Evolutionary conservation across 371 early-diverging fungal species (phyloP).

Genomic region (Zopfochytrium polystomum): DNA sequence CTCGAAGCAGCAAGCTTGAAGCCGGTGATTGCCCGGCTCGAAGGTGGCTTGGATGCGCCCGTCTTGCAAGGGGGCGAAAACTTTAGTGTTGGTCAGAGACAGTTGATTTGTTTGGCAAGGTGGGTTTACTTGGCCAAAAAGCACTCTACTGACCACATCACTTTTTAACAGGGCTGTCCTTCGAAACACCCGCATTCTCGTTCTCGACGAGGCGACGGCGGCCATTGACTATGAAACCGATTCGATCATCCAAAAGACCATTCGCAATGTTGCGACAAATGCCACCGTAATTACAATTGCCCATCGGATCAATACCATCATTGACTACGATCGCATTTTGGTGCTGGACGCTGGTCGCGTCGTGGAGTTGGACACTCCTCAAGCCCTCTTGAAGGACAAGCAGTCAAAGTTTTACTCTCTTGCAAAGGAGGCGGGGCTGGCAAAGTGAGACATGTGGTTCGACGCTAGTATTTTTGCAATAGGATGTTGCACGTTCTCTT

Average conservation of each 20-base stretch:
- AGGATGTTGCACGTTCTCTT: too few relatives aligned
- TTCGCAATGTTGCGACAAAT: conserved; percentile 63
- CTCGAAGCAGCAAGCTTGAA: conserved; percentile 46
- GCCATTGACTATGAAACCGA: conserved; percentile 61
- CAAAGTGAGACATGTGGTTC: too few relatives aligned
- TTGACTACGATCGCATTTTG: too few relatives aligned
- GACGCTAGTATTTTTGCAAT: too few relatives aligned
- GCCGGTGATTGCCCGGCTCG: conserved; percentile 28
- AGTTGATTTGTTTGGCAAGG: conserved; percentile 61
- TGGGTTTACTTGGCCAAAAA: conserved; percentile 36
- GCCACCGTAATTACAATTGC: conserved; percentile 44
- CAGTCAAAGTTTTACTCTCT: conserved; percentile 65
- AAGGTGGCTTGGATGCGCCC: conserved; percentile 39
- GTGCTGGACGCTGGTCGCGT: conserved; percentile 45
- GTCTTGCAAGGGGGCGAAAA: conserved; percentile 41
- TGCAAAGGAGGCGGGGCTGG: conserved; percentile 68
- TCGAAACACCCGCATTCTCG: conserved; percentile 41
- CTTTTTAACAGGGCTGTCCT: conserved; percentile 44
- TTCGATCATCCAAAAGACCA: conserved; percentile 72
- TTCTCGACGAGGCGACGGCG: conserved; percentile 55
- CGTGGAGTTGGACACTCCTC: conserved; percentile 45
- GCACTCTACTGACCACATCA: neutral
- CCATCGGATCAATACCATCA: conserved; percentile 53
- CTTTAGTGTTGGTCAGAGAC: conserved; percentile 42
- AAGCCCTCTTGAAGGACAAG: conserved; percentile 23